These are phyloP conservation scores for Fusarium camptoceras DNA, from an alignment of 2,329 filamentous ascomycete genomes.

Conservation along the genomic window DNA sequence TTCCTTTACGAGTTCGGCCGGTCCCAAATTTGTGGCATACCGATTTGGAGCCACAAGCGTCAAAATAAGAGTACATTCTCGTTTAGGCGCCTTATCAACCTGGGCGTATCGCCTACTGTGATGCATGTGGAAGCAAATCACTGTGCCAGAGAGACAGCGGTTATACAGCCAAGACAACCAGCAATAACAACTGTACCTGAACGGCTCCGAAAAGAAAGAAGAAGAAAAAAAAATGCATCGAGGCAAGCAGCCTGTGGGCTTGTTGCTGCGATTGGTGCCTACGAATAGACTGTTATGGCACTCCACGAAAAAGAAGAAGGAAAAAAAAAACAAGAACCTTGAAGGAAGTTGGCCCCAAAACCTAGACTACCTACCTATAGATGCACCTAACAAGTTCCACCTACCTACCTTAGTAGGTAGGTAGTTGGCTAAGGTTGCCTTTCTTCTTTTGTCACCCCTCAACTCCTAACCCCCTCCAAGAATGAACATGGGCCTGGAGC, in stretches of 20 bases:
- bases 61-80: slow-evolving; percentile 11
- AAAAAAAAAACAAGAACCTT: slow-evolving; percentile 2
- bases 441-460: slow-evolving; percentile 19
- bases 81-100: neutral
- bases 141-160: slow-evolving; percentile 10
- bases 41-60: slow-evolving; percentile 29
- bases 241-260: slow-evolving; percentile 9
- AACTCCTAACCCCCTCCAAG: slow-evolving; percentile 9
- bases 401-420: no score
- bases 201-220: neutral
- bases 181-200: neutral
- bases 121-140: slow-evolving; percentile 12
- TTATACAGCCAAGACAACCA: neutral
- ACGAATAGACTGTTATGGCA: slow-evolving; percentile 7
- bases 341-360: slow-evolving; percentile 10
- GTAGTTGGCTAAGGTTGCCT: neutral
- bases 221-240: slow-evolving; percentile 2
- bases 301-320: slow-evolving; percentile 8
- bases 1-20: slow-evolving; percentile 17
- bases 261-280: neutral
- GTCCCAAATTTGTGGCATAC: slow-evolving; percentile 10
- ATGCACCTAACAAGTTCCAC: slow-evolving; percentile 13
- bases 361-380: slow-evolving; percentile 13
- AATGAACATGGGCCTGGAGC: slow-evolving; percentile 12
- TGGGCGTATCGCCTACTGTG: slow-evolving; percentile 36